phyloP scores from a whole-genome alignment of 2,329 filamentous ascomycete species.

The Beauveria bassiana region DNA sequence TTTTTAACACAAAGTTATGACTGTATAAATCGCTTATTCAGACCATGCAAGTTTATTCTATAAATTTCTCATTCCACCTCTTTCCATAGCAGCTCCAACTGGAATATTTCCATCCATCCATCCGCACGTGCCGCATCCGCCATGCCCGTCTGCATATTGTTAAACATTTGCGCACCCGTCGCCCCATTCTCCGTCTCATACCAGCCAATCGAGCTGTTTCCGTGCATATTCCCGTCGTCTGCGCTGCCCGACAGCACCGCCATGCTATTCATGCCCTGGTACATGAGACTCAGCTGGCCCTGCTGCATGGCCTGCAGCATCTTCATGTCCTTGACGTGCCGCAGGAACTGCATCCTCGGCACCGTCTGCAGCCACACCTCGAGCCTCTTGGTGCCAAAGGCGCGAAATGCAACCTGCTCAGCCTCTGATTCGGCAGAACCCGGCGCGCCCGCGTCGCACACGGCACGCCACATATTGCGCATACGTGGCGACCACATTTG shows the following conservation, averaged over 20 bases:
- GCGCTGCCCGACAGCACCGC: conserved; percentile 19
- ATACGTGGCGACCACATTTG: conserved; percentile 31
- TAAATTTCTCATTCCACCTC: conserved; percentile 22
- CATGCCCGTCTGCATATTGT: conserved; percentile 26
- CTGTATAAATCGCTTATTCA: too few species aligned
- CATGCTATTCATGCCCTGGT: conserved; percentile 24
- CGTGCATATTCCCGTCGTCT: conserved; percentile 25
- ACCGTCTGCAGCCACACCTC: conserved; percentile 23
- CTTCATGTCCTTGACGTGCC: conserved; percentile 21
- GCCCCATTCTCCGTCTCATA: conserved; percentile 28
- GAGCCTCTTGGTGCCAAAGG: conserved; percentile 20
- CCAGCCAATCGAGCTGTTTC: conserved; percentile 27
- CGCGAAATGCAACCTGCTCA: conserved; percentile 20
- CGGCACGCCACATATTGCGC: conserved; percentile 26
- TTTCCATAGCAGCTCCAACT: conserved; percentile 21
- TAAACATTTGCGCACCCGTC: conserved; percentile 24
- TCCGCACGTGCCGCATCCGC: conserved; percentile 19
- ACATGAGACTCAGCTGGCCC: conserved; percentile 25
- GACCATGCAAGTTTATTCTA: not conserved
- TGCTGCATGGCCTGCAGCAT: conserved; percentile 27
- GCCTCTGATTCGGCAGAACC: conserved; percentile 19
- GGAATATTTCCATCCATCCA: conserved; percentile 21
- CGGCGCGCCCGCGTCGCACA: conserved; percentile 20
- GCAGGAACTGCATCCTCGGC: conserved; percentile 22
- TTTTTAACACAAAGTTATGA: too few species aligned